Evolutionary conservation across 2,329 filamentous ascomycete species (phyloP).

Genomic region (Fonsecaea monophora): DNA sequence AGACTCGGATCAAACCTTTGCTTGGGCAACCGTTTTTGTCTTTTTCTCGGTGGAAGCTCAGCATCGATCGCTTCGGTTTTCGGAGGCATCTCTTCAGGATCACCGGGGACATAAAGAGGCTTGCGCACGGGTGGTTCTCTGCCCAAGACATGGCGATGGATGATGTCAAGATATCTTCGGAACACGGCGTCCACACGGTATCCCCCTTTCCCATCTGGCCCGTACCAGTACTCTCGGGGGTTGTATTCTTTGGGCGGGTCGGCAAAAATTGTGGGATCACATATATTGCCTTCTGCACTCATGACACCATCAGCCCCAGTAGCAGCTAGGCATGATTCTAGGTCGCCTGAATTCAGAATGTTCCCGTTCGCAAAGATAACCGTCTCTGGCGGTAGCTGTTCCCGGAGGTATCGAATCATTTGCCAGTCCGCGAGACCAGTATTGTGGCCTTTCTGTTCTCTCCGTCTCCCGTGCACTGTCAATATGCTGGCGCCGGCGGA

Average conservation of each 20-base stretch:
- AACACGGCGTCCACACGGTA: conserved; percentile 89
- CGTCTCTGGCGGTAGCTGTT: conserved; percentile 81
- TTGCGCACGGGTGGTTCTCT: conserved; percentile 68
- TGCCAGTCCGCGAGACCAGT: conserved; percentile 93
- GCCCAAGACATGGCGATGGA: conserved; percentile 77
- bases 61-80: neutral
- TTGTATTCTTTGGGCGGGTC: conserved; percentile 70
- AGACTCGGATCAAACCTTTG: conserved; percentile 65
- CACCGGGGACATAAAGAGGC: conserved; percentile 74
- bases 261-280: conserved; percentile 87
- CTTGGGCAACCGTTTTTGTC: conserved; percentile 55
- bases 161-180: conserved; percentile 86
- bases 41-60: conserved; percentile 38
- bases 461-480: conserved; percentile 84
- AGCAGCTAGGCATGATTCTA: conserved; percentile 76
- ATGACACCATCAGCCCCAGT: conserved; percentile 94
- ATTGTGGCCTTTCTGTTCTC: conserved; percentile 95
- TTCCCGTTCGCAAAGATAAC: conserved; percentile 98
- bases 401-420: conserved; percentile 80
- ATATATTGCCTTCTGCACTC: conserved; percentile 94
- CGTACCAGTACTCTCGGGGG: conserved; percentile 81
- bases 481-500: conserved; percentile 89
- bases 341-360: conserved; percentile 78
- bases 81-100: conserved; percentile 43
- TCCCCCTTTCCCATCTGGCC: conserved; percentile 77